These are phyloP conservation scores for Allantophomopsis lycopodina DNA, from an alignment of 2,329 filamentous ascomycete genomes.

Conservation along the genomic window DNA sequence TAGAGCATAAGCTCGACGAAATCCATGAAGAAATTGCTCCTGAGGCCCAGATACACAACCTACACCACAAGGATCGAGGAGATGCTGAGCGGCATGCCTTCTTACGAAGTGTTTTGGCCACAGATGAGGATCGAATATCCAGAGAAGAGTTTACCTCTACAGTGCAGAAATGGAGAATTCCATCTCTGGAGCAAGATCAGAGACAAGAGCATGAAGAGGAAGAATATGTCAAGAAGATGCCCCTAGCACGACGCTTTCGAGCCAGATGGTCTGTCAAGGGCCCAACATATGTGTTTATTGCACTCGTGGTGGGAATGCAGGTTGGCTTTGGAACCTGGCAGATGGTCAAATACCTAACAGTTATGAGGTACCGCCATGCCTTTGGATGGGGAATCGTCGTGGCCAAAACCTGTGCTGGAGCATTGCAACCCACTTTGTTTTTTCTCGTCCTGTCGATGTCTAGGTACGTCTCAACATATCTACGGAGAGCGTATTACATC, in stretches of 20 bases:
- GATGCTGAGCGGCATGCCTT: constrained; percentile 33
- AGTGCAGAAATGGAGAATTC: constrained; percentile 31
- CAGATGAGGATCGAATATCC: constrained; percentile 26
- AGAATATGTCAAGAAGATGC: constrained; percentile 29
- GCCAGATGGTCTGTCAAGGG: constrained; percentile 42
- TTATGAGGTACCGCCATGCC: constrained; percentile 27
- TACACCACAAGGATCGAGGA: constrained; percentile 21
- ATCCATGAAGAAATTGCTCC: constrained; percentile 36
- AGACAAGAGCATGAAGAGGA: constrained; percentile 28
- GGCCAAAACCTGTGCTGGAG: constrained; percentile 38
- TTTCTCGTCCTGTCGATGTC: constrained; percentile 45
- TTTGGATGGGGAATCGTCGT: constrained; percentile 42
- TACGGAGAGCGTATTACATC: constrained; percentile 34
- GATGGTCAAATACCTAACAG: constrained; percentile 34
- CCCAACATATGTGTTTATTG: constrained; percentile 33
- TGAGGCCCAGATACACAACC: constrained; percentile 28
- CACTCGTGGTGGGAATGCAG: constrained; percentile 30
- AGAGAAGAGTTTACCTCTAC: constrained; percentile 29
- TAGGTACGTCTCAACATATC: constrained; percentile 36
- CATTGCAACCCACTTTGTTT: constrained; percentile 42
- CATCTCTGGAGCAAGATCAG: constrained; percentile 30
- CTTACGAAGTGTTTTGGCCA: constrained; percentile 32
- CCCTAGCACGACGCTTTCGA: constrained; percentile 28
- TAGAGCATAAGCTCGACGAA: constrained; percentile 37
- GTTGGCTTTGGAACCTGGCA: constrained; percentile 41